phyloP scores from a whole-genome alignment of 1,139 yeast species.

The Geotrichum carabidarum region DNA sequence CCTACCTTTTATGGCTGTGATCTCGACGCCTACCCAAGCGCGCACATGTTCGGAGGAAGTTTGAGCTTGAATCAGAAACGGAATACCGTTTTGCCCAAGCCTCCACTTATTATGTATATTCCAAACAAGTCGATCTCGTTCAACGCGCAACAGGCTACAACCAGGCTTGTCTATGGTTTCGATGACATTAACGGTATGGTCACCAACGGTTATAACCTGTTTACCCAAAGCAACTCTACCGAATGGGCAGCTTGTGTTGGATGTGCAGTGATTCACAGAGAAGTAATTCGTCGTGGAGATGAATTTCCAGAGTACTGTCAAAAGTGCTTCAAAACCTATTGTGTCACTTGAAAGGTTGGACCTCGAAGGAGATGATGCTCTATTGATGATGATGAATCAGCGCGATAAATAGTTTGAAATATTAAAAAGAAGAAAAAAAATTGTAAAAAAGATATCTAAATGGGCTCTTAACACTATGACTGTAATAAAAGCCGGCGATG shows the following conservation, averaged over 20 bases:
- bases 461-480: background rate
- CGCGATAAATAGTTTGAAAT: too few relatives aligned
- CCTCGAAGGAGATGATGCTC: too few relatives aligned
- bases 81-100: slow-evolving; percentile 22
- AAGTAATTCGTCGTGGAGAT: slow-evolving; percentile 58
- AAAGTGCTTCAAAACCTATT: slow-evolving; percentile 59
- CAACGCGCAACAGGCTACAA: slow-evolving; percentile 47
- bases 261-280: slow-evolving; percentile 73
- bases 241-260: slow-evolving; percentile 73
- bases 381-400: too few relatives aligned
- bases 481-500: slow-evolving; percentile 15
- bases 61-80: slow-evolving; percentile 5
- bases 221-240: slow-evolving; percentile 43
- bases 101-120: slow-evolving; percentile 51
- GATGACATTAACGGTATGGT: slow-evolving; percentile 46
- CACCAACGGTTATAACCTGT: slow-evolving; percentile 50
- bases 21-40: slow-evolving; percentile 53
- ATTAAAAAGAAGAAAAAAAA: too few relatives aligned
- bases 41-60: slow-evolving; percentile 26
- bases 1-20: slow-evolving; percentile 70
- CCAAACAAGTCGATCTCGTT: slow-evolving; percentile 50
- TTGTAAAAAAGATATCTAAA: too few relatives aligned
- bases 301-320: slow-evolving; percentile 62
- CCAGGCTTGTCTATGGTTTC: slow-evolving; percentile 42
- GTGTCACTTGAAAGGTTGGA: slow-evolving; percentile 37